A percentile compares a stretch with the other conserved stretches of the same genome.
Conservation (phyloP, 345 rosid genomes). For the Eucalyptus pauciflora region DNA sequence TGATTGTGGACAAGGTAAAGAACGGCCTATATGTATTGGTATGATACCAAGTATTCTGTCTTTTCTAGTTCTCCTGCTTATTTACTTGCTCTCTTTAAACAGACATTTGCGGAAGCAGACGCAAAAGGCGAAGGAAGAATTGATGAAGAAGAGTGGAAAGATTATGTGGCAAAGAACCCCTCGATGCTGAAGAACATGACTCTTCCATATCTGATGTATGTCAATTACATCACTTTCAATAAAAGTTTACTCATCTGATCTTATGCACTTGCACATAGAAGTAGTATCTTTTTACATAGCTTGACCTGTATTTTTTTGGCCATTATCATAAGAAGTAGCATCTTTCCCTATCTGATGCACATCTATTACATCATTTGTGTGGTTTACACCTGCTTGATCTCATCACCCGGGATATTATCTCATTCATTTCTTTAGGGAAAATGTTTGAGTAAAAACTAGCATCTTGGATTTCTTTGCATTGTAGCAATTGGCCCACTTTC, state of each 20-base stretch:
- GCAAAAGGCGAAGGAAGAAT: slow-evolving; percentile 13
- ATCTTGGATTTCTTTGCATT: not conserved
- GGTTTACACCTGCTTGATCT: not conserved
- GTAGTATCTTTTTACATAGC: not conserved
- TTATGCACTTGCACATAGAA: not conserved
- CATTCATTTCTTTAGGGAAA: not conserved
- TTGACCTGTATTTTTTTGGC: not conserved
- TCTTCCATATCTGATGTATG: slow-evolving; percentile 13
- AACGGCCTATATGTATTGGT: not conserved
- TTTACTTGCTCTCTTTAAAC: not conserved
- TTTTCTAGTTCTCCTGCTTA: not conserved
- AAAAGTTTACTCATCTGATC: not conserved
- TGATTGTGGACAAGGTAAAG: slow-evolving; percentile 11
- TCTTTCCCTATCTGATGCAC: not conserved
- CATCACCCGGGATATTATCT: not conserved
- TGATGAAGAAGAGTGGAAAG: slow-evolving; percentile 18
- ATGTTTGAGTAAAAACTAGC: not conserved
- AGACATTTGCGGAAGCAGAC: slow-evolving; percentile 14
- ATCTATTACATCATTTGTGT: not conserved
- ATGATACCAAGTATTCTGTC: not conserved
- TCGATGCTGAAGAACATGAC: slow-evolving; percentile 22
- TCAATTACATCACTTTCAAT: not conserved
- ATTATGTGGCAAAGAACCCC: slow-evolving; percentile 9
- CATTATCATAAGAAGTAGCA: not conserved
- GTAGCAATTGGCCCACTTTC: not conserved